Conservation (phyloP, 73 alveolate genomes). For the Symbiodinium pilosum region DNA sequence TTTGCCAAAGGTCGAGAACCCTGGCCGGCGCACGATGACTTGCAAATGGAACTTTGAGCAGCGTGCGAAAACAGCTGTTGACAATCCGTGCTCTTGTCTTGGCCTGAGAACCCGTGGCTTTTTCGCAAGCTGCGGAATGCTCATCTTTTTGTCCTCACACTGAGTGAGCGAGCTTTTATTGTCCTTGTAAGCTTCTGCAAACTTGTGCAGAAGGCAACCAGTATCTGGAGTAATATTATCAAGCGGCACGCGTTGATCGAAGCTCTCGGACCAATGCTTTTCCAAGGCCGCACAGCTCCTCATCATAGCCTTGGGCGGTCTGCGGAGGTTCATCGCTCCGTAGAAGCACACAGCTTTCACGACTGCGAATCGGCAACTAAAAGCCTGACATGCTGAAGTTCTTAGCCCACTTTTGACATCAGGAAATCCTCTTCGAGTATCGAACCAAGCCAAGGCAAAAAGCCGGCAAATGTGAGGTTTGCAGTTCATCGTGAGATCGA, state of each 20-base stretch:
- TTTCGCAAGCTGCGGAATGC: conserved; percentile 72
- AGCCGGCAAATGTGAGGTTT: too few species aligned
- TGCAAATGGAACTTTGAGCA: too few species aligned
- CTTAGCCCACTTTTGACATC: too few species aligned
- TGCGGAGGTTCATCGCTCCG: too few species aligned
- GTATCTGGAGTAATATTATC: neutral
- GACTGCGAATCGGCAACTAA: too few species aligned
- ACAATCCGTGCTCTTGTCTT: too few species aligned
- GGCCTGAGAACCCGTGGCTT: conserved; percentile 30
- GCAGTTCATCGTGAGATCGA: too few species aligned
- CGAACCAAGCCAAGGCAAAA: too few species aligned
- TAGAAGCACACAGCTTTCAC: too few species aligned
- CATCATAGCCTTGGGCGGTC: neutral
- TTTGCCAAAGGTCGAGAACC: conserved; percentile 13
- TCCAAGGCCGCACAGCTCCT: conserved; percentile 44
- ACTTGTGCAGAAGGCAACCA: conserved; percentile 2
- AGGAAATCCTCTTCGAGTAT: too few species aligned
- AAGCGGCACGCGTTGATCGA: neutral
- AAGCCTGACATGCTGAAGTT: too few species aligned
- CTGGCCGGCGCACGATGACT: neutral
- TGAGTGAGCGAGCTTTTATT: neutral
- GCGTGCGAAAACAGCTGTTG: too few species aligned
- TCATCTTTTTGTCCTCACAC: conserved; percentile 38
- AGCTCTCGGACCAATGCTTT: conserved; percentile 74
- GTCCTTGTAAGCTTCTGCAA: neutral